A percentile compares a stretch with the other conserved stretches of the same genome.
phyloP scores from a whole-genome alignment of 768 basidiomycete species.

The Collybia sp. region DNA sequence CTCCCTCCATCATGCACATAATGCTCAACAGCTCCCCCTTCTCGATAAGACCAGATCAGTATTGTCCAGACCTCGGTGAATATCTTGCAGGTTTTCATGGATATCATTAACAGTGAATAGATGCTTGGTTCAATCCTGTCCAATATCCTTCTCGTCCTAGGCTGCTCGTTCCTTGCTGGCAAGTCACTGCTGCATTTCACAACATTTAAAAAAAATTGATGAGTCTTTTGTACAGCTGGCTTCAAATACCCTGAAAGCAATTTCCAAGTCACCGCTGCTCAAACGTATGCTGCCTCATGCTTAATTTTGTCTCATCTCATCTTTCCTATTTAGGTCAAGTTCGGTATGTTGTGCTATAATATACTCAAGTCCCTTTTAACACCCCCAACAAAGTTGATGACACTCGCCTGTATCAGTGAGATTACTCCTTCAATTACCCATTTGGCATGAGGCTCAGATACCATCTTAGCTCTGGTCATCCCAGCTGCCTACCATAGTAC shows the following conservation, averaged over 20 bases:
- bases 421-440: conserved; percentile 5
- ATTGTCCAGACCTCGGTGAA: conserved; percentile 89
- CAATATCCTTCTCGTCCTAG: conserved; percentile 85
- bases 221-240: conserved; percentile 44
- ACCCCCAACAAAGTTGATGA: conserved; percentile 57
- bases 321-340: conserved; percentile 31
- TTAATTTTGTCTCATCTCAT: conserved; percentile 2
- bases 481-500: conserved; percentile 81
- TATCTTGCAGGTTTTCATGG: neutral
- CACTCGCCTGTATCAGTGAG: conserved; percentile 80
- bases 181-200: conserved; percentile 10
- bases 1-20: neutral
- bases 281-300: conserved; percentile 54
- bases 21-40: neutral
- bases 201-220: neutral
- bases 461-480: conserved; percentile 65
- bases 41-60: conserved; percentile 59
- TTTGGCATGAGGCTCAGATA: conserved; percentile 3
- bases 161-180: conserved; percentile 88
- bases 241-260: conserved; percentile 56
- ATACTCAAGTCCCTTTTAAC: conserved; percentile 3
- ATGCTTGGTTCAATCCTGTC: conserved; percentile 91
- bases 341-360: conserved; percentile 28
- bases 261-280: conserved; percentile 84
- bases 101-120: conserved; percentile 25